phyloP scores from a whole-genome alignment of 2,329 filamentous ascomycete species.

The Gliomastix tumulicola region DNA sequence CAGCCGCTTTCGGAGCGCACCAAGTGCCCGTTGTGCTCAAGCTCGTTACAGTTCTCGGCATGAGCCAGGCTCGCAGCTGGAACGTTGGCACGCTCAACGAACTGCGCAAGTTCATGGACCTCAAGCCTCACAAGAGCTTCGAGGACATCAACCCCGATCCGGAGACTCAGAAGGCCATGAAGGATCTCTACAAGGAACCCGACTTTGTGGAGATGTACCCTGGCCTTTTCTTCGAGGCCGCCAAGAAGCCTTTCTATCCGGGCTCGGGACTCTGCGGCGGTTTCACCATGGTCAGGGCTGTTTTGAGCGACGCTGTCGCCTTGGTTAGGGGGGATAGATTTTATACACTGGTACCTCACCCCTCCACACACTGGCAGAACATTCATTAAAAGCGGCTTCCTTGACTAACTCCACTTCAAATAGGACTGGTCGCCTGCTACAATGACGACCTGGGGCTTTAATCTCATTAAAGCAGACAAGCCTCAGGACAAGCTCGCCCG shows the following conservation, averaged over 20 bases:
- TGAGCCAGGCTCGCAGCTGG: conserved; percentile 37
- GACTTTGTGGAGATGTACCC: neutral
- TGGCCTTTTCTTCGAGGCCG: neutral
- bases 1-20: conserved; percentile 43
- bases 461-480: neutral
- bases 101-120: conserved; percentile 42
- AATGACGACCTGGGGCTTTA: neutral
- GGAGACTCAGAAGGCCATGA: neutral
- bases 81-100: conserved; percentile 46
- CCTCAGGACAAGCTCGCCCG: neutral
- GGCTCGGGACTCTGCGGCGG: neutral
- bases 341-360: neutral
- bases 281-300: neutral
- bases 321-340: neutral
- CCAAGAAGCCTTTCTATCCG: neutral
- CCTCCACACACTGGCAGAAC: neutral
- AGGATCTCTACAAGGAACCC: neutral
- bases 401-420: neutral
- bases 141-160: conserved; percentile 45
- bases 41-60: conserved; percentile 38
- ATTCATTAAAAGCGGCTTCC: neutral
- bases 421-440: neutral
- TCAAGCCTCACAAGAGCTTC: conserved; percentile 40
- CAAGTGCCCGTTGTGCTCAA: conserved; percentile 34
- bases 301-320: neutral